Evolutionary conservation across 129 eudicot species (phyloP).

Genomic region (Flaveria linearis): DNA sequence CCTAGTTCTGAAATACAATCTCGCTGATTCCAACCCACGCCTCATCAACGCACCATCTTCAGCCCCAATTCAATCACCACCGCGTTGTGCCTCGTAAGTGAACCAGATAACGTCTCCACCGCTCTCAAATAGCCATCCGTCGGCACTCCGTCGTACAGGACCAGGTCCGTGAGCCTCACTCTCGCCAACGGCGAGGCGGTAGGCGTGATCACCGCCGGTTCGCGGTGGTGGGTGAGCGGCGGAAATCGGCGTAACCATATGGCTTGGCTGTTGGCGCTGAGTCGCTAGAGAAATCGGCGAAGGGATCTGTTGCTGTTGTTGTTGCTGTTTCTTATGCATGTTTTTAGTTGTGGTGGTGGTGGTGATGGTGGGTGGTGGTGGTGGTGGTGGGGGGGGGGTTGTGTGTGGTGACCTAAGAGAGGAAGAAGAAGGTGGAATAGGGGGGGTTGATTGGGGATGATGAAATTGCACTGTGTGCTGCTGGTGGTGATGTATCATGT

Average conservation of each 20-base stretch:
- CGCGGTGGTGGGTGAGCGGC: no score
- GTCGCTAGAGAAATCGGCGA: slow-evolving; percentile 43
- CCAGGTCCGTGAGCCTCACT: no score
- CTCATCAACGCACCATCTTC: slow-evolving; percentile 74
- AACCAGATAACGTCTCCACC: slow-evolving; percentile 70
- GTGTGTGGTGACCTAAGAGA: no score
- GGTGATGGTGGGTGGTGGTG: no score
- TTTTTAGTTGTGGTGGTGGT: not conserved
- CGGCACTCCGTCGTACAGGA: slow-evolving; percentile 74
- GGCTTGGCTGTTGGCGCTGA: slow-evolving; percentile 36
- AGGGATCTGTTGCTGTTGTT: slow-evolving; percentile 30
- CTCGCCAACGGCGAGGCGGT: no score
- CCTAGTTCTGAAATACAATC: no score
- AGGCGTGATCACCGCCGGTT: no score
- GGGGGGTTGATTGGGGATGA: no score
- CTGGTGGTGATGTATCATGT: no score
- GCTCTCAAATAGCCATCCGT: slow-evolving; percentile 58
- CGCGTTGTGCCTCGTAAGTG: slow-evolving; percentile 75
- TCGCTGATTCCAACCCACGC: slow-evolving; percentile 74
- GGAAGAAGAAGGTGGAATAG: no score
- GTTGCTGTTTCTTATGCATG: slow-evolving; percentile 23
- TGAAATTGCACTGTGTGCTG: no score
- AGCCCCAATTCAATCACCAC: slow-evolving; percentile 66
- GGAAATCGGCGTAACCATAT: slow-evolving; percentile 34
- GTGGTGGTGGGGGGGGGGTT: no score